These are phyloP conservation scores for Tephrocybe rancida DNA, from an alignment of 768 basidiomycete species.

Conservation along the genomic window DNA sequence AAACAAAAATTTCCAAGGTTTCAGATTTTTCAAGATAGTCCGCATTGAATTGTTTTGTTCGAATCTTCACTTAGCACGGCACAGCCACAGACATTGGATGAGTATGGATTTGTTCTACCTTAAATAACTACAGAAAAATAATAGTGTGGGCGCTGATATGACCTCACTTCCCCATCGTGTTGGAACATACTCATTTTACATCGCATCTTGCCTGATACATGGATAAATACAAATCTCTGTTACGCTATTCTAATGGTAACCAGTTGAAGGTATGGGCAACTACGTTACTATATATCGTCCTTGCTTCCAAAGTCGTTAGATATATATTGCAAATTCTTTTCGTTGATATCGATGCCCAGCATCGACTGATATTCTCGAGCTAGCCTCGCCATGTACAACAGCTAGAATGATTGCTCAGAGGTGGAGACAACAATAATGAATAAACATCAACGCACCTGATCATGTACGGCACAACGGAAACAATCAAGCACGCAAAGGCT, in stretches of 20 bases:
- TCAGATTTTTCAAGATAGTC: no score
- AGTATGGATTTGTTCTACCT: no score
- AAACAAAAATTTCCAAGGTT: no score
- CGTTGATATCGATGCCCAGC: conserved; percentile 22
- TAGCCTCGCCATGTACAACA: conserved; percentile 82
- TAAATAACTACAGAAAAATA: no score
- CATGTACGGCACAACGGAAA: conserved; percentile 75
- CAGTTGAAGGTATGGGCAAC: not conserved
- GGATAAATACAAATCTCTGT: no score
- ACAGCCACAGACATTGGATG: no score
- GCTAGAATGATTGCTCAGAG: conserved; percentile 32
- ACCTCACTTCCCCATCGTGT: no score
- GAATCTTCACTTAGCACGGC: no score
- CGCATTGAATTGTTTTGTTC: no score
- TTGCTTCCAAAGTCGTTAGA: conserved; percentile 6
- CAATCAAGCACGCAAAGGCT: conserved; percentile 65
- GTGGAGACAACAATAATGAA: not conserved
- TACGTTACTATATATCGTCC: conserved; percentile 1
- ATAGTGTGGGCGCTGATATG: no score
- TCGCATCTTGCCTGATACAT: no score
- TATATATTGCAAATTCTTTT: not conserved
- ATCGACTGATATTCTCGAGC: conserved; percentile 15
- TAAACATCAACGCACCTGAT: conserved; percentile 55
- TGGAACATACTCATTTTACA: no score
- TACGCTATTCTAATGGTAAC: conserved; percentile 1